Conservation (phyloP, 306 rosid genomes). For the Quillaja saponaria region DNA sequence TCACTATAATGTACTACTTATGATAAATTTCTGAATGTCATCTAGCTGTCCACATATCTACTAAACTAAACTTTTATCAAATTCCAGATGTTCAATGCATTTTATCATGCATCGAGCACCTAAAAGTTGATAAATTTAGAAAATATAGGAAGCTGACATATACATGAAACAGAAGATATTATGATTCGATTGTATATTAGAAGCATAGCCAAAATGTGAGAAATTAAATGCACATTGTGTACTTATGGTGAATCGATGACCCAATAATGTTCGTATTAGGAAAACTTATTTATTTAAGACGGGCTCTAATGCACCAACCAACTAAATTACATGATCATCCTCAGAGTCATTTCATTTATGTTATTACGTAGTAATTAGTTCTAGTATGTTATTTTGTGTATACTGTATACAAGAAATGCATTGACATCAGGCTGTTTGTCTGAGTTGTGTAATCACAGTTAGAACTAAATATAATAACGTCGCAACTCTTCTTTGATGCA, state of each 20-base stretch:
- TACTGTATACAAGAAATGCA: conserved; percentile 19
- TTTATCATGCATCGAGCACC: background rate
- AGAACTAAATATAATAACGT: background rate
- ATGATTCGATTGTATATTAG: conserved; percentile 5
- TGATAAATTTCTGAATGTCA: background rate
- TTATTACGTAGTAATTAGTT: no score
- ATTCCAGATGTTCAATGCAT: conserved; percentile 1
- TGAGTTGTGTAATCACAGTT: background rate
- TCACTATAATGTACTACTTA: no score
- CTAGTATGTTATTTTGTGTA: background rate
- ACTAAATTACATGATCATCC: conserved; percentile 18
- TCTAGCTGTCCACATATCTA: background rate
- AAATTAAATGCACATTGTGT: conserved; percentile 23
- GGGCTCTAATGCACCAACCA: conserved; percentile 37
- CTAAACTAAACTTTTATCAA: conserved; percentile 1
- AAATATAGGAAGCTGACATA: no score
- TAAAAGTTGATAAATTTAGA: background rate
- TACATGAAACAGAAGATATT: background rate
- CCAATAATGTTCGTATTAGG: conserved; percentile 29
- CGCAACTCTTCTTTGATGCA: background rate
- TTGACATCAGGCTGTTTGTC: background rate
- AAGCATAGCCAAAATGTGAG: conserved; percentile 5
- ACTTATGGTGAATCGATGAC: conserved; percentile 20
- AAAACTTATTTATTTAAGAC: conserved; percentile 26
- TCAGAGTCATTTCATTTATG: conserved; percentile 1